These are phyloP conservation scores for Alternaria brassicae DNA, from an alignment of 2,329 filamentous ascomycete genomes.

Conservation along the genomic window DNA sequence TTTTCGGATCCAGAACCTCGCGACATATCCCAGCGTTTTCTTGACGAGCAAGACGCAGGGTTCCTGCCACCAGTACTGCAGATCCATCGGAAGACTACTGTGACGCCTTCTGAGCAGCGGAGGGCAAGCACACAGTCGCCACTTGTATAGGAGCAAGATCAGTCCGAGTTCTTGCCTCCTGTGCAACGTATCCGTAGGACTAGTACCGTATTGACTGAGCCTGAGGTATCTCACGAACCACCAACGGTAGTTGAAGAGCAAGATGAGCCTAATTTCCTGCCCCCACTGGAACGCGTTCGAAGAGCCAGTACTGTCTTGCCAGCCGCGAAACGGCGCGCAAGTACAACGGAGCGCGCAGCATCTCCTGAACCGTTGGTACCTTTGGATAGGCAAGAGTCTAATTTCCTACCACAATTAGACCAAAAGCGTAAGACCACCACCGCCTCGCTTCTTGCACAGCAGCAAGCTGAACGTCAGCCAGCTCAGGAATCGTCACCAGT, in stretches of 20 bases:
- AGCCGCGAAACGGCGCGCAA: not conserved
- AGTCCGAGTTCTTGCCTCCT: not conserved
- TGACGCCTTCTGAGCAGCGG: not conserved
- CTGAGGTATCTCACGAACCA: not conserved
- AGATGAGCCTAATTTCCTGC: not conserved
- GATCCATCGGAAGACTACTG: not conserved
- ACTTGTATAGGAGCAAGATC: not conserved
- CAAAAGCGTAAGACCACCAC: not conserved
- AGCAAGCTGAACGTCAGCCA: not conserved
- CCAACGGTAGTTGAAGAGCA: not conserved
- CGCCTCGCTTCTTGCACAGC: not conserved
- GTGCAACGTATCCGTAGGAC: not conserved
- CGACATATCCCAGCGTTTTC: no score
- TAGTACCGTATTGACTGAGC: not conserved
- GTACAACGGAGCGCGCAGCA: not conserved
- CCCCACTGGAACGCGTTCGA: not conserved
- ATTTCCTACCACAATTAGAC: not conserved
- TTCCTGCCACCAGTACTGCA: not conserved
- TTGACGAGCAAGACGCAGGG: no score
- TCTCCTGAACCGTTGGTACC: not conserved
- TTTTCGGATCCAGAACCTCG: no score
- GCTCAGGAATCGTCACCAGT: no score
- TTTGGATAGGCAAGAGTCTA: not conserved
- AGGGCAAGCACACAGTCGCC: not conserved
- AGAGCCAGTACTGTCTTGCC: not conserved